Evolutionary conservation across 257 asterid species (phyloP).

Genomic region (Cordia subcordata): DNA sequence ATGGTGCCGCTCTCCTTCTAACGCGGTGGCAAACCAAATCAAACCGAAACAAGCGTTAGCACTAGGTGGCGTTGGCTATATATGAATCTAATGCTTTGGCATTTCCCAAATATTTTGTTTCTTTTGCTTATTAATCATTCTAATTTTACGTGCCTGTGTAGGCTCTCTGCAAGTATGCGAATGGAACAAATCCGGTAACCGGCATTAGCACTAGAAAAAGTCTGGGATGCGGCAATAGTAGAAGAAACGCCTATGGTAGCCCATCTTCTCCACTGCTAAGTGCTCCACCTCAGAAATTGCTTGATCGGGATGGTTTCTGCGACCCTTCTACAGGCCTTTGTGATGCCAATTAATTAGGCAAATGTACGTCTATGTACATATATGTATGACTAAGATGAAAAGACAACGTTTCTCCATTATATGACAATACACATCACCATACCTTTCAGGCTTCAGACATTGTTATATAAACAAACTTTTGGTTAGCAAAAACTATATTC

Average conservation of each 20-base stretch:
- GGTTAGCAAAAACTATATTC: no score
- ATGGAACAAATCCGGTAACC: constrained; percentile 84
- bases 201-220: constrained; percentile 88
- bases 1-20: no score
- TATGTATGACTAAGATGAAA: no score
- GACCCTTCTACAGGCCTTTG: constrained; percentile 81
- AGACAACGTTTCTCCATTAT: no score
- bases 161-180: constrained; percentile 97
- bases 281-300: constrained; percentile 82
- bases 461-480: no score
- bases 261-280: constrained; percentile 94
- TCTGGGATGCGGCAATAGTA: constrained; percentile 88
- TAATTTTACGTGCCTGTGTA: constrained; percentile 12
- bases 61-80: no score
- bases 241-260: constrained; percentile 85
- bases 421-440: no score
- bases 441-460: no score
- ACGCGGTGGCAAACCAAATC: no score
- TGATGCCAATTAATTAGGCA: constrained; percentile 40
- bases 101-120: no score
- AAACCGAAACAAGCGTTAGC: no score
- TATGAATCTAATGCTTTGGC: no score
- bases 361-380: not conserved
- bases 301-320: constrained; percentile 87
- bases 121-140: not conserved